A percentile compares a stretch with the other conserved stretches of the same genome.
These are phyloP conservation scores for Candida nanaspora DNA, from an alignment of 805 yeast genomes.

Conservation along the genomic window DNA sequence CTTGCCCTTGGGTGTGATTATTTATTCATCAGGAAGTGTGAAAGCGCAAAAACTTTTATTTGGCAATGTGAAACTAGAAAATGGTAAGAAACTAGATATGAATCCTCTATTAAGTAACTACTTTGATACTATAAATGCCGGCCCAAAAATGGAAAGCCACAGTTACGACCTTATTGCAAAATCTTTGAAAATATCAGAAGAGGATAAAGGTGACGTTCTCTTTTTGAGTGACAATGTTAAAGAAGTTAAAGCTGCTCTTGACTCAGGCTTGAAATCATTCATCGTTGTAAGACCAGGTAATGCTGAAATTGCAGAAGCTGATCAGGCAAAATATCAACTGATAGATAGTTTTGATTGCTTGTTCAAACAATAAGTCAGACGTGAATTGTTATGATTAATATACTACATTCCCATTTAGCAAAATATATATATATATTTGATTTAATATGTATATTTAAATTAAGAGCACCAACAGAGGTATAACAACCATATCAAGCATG, in stretches of 20 bases:
- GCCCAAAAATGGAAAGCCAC: constrained; percentile 49
- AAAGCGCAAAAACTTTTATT: constrained; percentile 81
- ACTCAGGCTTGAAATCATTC: constrained; percentile 51
- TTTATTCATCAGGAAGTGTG: constrained; percentile 87
- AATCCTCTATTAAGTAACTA: constrained; percentile 53
- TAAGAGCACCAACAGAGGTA: too few relatives aligned
- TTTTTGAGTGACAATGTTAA: constrained; percentile 76
- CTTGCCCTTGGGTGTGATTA: constrained; percentile 37
- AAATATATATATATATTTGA: too few relatives aligned
- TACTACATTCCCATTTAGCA: background rate
- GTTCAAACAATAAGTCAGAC: too few relatives aligned
- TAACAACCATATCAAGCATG: constrained; percentile 27
- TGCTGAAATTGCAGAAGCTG: constrained; percentile 35
- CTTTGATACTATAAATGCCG: constrained; percentile 81
- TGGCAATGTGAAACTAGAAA: constrained; percentile 42
- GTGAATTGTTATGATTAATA: too few relatives aligned
- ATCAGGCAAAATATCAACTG: constrained; percentile 16
- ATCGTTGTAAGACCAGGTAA: constrained; percentile 77
- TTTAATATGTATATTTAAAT: too few relatives aligned
- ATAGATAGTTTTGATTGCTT: constrained; percentile 25
- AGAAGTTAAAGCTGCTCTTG: constrained; percentile 71
- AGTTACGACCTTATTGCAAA: constrained; percentile 56
- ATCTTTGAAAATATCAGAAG: constrained; percentile 18
- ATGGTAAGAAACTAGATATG: constrained; percentile 34
- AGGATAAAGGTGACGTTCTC: constrained; percentile 30